These are phyloP conservation scores for Amaranthus cruentus DNA, from an alignment of 148 eudicot species.

Conservation along the genomic window DNA sequence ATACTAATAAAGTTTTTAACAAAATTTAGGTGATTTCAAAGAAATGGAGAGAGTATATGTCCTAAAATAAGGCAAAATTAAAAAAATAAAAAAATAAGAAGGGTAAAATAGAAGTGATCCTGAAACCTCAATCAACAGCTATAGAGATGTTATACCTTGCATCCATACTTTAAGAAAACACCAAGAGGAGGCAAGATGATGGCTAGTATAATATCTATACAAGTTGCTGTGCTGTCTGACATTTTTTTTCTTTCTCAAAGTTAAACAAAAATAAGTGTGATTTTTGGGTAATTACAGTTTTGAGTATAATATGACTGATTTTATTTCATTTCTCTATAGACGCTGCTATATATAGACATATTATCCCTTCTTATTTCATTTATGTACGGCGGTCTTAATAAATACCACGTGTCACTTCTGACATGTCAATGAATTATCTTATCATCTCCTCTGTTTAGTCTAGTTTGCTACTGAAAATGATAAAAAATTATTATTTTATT, in stretches of 20 bases:
- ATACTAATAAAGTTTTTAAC: too few relatives aligned
- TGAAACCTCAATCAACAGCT: too few relatives aligned
- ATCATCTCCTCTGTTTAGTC: too few relatives aligned
- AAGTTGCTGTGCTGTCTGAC: conserved; percentile 26
- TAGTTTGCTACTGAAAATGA: too few relatives aligned
- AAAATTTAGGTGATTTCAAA: too few relatives aligned
- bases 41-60: too few relatives aligned
- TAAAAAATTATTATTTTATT: too few relatives aligned
- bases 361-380: too few relatives aligned
- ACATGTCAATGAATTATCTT: not conserved
- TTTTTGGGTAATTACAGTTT: not conserved
- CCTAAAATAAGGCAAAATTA: not conserved
- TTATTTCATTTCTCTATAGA: too few relatives aligned
- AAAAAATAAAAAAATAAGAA: not conserved
- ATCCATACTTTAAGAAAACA: conserved; percentile 39
- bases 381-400: not conserved
- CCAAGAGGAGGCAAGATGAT: conserved; percentile 46
- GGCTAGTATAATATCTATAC: conserved; percentile 35
- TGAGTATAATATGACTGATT: too few relatives aligned
- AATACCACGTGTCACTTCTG: not conserved
- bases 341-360: not conserved
- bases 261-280: not conserved
- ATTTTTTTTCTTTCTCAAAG: conserved; percentile 1
- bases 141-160: conserved; percentile 21
- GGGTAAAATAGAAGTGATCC: too few relatives aligned